Conservation (phyloP, 2,329 filamentous ascomycete species). For the Plenodomus tracheiphilus region DNA sequence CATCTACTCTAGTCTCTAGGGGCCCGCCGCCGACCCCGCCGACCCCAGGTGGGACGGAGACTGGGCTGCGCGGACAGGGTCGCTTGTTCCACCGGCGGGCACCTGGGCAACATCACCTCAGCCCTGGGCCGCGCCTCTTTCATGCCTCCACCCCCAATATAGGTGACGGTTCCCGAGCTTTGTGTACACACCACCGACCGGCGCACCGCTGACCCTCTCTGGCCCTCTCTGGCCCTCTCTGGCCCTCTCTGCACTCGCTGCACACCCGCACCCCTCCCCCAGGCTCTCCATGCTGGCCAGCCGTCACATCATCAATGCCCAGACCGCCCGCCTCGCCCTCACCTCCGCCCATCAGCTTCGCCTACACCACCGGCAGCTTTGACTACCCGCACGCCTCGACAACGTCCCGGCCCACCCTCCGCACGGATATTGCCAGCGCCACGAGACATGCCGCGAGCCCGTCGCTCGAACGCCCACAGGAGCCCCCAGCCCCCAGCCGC, state of each 20-base stretch:
- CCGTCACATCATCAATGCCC: slow-evolving; percentile 35
- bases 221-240: too few relatives aligned
- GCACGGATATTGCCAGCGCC: slow-evolving; percentile 2
- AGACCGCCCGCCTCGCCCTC: slow-evolving; percentile 33
- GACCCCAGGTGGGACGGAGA: not conserved
- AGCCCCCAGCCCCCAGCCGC: not conserved
- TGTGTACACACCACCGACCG: too few relatives aligned
- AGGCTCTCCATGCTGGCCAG: slow-evolving; percentile 14
- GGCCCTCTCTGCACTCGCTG: too few relatives aligned
- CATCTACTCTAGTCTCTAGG: too few relatives aligned
- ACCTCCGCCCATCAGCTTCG: slow-evolving; percentile 30
- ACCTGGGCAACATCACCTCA: not conserved
- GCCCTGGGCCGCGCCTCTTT: too few relatives aligned
- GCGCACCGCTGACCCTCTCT: too few relatives aligned
- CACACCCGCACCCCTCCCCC: not conserved
- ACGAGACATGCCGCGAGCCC: slow-evolving; percentile 12
- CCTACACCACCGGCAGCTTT: slow-evolving; percentile 47
- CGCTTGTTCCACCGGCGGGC: not conserved
- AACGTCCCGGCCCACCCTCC: slow-evolving; percentile 19
- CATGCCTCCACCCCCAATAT: not conserved
- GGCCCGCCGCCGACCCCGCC: slow-evolving; percentile 6
- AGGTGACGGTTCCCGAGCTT: too few relatives aligned
- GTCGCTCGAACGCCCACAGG: slow-evolving; percentile 6
- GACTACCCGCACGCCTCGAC: slow-evolving; percentile 51
- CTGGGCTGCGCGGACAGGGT: not conserved